phyloP scores from a whole-genome alignment of 768 basidiomycete species.

The Boletus vermiculosoides region DNA sequence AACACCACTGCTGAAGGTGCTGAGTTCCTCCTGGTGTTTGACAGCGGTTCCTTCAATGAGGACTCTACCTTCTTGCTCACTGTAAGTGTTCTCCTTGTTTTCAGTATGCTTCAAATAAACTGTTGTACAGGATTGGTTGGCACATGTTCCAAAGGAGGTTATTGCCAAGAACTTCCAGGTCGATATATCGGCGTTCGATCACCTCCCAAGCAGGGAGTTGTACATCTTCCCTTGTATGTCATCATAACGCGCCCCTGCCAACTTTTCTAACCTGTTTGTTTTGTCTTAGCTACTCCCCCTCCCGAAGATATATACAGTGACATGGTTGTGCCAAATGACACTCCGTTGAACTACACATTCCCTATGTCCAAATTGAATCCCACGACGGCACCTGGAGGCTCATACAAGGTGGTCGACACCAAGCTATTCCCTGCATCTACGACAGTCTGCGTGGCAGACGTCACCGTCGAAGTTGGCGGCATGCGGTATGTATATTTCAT shows the following conservation, averaged over 20 bases:
- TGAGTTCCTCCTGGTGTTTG: constrained; percentile 52
- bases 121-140: constrained; percentile 58
- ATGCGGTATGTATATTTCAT: constrained; percentile 43
- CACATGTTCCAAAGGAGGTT: constrained; percentile 57
- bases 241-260: not conserved
- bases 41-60: constrained; percentile 48
- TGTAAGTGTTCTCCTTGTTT: constrained; percentile 4
- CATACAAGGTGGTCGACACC: constrained; percentile 59
- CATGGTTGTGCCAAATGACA: constrained; percentile 49
- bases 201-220: constrained; percentile 51
- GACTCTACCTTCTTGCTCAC: constrained; percentile 53
- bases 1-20: constrained; percentile 45
- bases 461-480: constrained; percentile 58
- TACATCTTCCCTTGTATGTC: constrained; percentile 52
- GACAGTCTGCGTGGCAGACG: constrained; percentile 56
- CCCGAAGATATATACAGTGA: constrained; percentile 40
- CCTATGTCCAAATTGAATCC: constrained; percentile 47
- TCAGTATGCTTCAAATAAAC: not conserved
- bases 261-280: not conserved
- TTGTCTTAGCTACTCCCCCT: constrained; percentile 39
- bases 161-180: constrained; percentile 65
- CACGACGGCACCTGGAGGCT: constrained; percentile 49
- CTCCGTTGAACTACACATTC: constrained; percentile 54
- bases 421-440: constrained; percentile 50
- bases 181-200: constrained; percentile 46